Evolutionary conservation across 2,329 filamentous ascomycete genomes (phyloP), one percentile per base, ranked within the genome.

Genomic region (Fonsecaea nubica): DNA sequence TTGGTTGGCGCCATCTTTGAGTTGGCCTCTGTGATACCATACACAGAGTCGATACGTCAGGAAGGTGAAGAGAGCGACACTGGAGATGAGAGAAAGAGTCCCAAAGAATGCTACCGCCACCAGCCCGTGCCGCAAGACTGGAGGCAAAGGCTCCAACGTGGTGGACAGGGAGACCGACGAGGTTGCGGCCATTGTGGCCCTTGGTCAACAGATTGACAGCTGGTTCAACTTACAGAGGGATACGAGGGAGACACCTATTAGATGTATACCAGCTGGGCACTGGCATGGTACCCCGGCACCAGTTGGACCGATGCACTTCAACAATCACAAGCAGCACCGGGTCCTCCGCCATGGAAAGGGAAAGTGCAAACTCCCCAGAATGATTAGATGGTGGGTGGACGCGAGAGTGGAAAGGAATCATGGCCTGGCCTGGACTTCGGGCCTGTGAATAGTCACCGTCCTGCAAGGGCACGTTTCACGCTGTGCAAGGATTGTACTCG

Each of bases 1-100:
- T 75, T 85, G 83, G 69, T 85, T 85, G 74, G 84, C 82, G 66
- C 83, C 82, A 61, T 85, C 82, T 65, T 83, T 82, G 67, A 81
- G 76, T 45, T 77, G 74, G 71, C 84, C 83, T 66, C 80, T 80
- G 62, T 76, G 77, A 55, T 80, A 77, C 83, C 83, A 85, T 66
- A 81, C 81, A 36, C 85, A 71, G n/a, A 85, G 74, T 30, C 83
- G 81, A 68, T 83, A 81, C 9, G 83, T 84, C 67, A 85, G 81
- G 74, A 84, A 84, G 10, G 67, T 65, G 5, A 85, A 77, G 4
- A 85, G 76, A 2, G 68, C 63, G 2, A 78, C 73, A 3, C 82
- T 81, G 32, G 82, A 79, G 52, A 84, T 57, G 35, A 83, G 74
- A 1, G 83, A 85, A 36, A 84, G 72, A 55, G 82, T 75, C 35